Evolutionary conservation across 176 grass and related monocot genomes (phyloP).

Genomic region (Hordeum vulgare): MorexV3_pseudomolecules_assembly NC_058519.1:534357193-534357692

Average conservation of each 20-base stretch:
- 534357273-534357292: not conserved
- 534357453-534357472: conserved; percentile 2
- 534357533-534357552: not conserved
- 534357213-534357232: conserved; percentile 2
- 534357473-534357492: not conserved
- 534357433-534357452: not conserved
- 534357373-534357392: not conserved
- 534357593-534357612: not conserved
- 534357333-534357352: no score
- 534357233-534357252: not conserved
- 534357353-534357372: not conserved
- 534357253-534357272: not conserved
- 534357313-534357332: not conserved
- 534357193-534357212: not conserved
- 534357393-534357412: not conserved
- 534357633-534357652: conserved; percentile 4
- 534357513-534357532: not conserved
- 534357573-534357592: not conserved
- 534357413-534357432: not conserved
- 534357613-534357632: not conserved
- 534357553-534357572: not conserved
- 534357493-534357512: not conserved
- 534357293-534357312: conserved; percentile 4
- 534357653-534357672: not conserved
- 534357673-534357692: not conserved